Evolutionary conservation across 2,329 filamentous ascomycete species (phyloP).

Genomic region (Leptographium flavum): DNA sequence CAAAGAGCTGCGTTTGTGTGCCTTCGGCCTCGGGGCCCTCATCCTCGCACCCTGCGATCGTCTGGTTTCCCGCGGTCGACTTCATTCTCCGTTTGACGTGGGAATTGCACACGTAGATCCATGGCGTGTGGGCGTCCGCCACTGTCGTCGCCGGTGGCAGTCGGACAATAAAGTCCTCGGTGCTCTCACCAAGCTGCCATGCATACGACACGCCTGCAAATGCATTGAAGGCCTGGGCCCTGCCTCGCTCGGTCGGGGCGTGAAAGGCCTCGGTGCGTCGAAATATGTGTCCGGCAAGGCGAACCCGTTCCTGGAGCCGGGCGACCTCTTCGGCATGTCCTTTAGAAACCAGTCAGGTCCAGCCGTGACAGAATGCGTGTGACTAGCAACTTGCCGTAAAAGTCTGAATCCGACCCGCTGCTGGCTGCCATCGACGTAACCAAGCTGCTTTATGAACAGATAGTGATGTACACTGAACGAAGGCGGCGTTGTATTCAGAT

Average conservation of each 20-base stretch:
- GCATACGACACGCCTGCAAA: constrained; percentile 39
- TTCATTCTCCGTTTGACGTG: constrained; percentile 26
- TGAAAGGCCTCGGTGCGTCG: not conserved
- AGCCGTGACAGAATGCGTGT: not conserved
- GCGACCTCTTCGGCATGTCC: constrained; percentile 37
- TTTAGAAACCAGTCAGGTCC: constrained; percentile 16
- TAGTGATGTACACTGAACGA: too few species aligned
- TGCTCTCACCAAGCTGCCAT: constrained; percentile 33
- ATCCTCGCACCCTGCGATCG: constrained; percentile 30
- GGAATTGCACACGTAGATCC: constrained; percentile 64
- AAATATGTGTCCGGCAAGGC: constrained; percentile 26
- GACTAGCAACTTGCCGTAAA: constrained; percentile 30
- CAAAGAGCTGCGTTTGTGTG: constrained; percentile 32
- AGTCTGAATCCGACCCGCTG: constrained; percentile 36
- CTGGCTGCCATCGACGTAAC: constrained; percentile 16
- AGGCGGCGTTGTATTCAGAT: too few species aligned
- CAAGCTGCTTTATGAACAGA: too few species aligned
- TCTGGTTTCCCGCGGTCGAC: constrained; percentile 19
- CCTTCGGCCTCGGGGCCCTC: constrained; percentile 32
- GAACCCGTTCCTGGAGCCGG: constrained; percentile 33
- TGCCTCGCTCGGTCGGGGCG: not conserved
- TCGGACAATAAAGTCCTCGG: constrained; percentile 43
- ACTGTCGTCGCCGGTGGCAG: constrained; percentile 52
- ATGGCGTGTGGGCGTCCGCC: constrained; percentile 31
- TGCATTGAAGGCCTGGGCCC: constrained; percentile 36